Evolutionary conservation across 768 basidiomycete species (phyloP), one percentile per base, ranked within the genome.

Genomic region (Tylopilus sp.): DNA sequence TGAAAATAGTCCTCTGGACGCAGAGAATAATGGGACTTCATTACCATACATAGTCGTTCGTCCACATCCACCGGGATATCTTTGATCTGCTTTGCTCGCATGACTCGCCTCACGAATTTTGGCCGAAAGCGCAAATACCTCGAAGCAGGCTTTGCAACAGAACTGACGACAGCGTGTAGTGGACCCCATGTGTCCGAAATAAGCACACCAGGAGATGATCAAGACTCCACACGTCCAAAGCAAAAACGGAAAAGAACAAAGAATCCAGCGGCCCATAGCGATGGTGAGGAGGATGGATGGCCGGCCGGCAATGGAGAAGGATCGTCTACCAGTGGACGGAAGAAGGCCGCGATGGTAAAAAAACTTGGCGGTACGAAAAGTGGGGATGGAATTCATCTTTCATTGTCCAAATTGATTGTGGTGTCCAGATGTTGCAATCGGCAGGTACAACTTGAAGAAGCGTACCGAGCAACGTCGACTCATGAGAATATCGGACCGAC

Each of bases 81-180:
- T n/a, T n/a, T n/a, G n/a, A n/a, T n/a, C n/a, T n/a, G n/a, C n/a
- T n/a, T n/a, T n/a, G n/a, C n/a, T n/a, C n/a, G n/a, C 29, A 52
- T 91, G 89, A 89, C 89, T 14, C 81, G 89, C 38, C 72, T 84
- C 52, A 89, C 89, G 10, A 84, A 82, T 59, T 78, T 90, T 66
- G 85, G 84, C n/a, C 77, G 79, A 48, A 92, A 91, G 65, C 74
- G 89, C 45, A 85, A 82, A 6, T 82, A 88, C 62, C 57, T 89
- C 14, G 76, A 90, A 55, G 85, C 87, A 14, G 83, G 80, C 0
- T 81, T 86, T 57, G 30, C 55, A 30, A 48, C 44, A 28, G 55
- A 56, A 17, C 26, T 22, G 16, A 11, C 66, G 14, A 42, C 50
- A 19, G 36, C 54, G 21, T 34, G 43, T 24, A 44, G 29, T 19